Evolutionary conservation across 176 grass and related monocot species (phyloP).

Genomic region (Tillandsia leiboldiana): DNA sequence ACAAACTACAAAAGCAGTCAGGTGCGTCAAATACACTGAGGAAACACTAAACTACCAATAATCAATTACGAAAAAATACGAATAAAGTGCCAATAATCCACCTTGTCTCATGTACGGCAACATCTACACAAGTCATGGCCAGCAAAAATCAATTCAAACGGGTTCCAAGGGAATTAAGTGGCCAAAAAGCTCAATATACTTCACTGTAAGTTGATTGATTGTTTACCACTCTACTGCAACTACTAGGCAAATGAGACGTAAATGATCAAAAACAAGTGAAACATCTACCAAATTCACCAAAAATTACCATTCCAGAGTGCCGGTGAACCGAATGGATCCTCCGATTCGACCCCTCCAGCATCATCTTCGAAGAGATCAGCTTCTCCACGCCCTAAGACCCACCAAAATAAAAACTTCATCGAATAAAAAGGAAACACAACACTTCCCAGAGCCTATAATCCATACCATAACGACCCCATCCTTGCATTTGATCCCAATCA

Average conservation of each 20-base stretch:
- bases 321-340: conserved; percentile 72
- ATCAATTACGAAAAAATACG: no score
- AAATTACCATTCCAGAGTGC: conserved; percentile 63
- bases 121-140: not conserved
- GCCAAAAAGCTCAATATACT: no score
- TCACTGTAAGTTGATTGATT: no score
- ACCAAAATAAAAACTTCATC: conserved; percentile 4
- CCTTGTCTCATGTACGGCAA: not conserved
- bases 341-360: conserved; percentile 67
- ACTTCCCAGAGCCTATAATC: not conserved
- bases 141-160: not conserved
- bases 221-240: not conserved
- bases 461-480: conserved; percentile 77
- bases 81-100: no score
- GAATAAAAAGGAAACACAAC: not conserved
- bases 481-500: conserved; percentile 89
- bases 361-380: conserved; percentile 74
- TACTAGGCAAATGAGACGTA: not conserved
- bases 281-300: not conserved
- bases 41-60: no score
- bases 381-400: conserved; percentile 61
- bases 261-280: not conserved
- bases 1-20: no score
- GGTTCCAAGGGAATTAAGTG: no score
- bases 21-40: no score